Base-by-base conservation (phyloP, 179 eudicot genomes). In the Pouteria campechiana region DNA sequence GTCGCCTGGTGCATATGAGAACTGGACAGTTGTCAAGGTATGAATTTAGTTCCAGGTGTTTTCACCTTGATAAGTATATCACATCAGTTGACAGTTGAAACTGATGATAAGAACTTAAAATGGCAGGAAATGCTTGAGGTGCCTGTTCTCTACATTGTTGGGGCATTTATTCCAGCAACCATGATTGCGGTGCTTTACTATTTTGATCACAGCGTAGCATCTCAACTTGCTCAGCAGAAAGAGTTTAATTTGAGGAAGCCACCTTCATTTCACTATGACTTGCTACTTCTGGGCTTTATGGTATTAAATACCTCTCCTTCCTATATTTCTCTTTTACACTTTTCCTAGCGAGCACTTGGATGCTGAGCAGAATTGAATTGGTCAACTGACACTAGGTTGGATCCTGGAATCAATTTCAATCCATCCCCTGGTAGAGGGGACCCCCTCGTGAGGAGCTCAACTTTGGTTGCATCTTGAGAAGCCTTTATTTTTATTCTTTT, bases 131-230 rank as follows among this genome's bases (percentile, higher is more conserved):
- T 72, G 78, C 45, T 13, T 10, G 38, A 72, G 3, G 73, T 72
- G 46, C 73, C 70, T 1, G 18, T 32, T 15, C 36, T 43, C 3
- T 56, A 59, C 48, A 72, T 72, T 12, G 17, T 67, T 31, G 78
- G 70, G 19, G 78, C 78, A 2, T 39, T 63, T 17, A 60, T 72
- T 29, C 78, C 78, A 7, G 78, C 70, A 15, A 5, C 41, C 22
- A 72, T 72, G 78, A 5, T 67, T 29, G 73, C 78, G 16, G 67
- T 52, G 17, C 68, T 72, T 5, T 63, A 67, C 49, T 72, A 54
- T 48, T 72, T 72, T 24, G 78, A 72, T 45, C 78, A 72, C 21
- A 72, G 67, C 31, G 73, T 72, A 10, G 78, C 78, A 33, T 63
- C 78, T 5, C 70, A 63, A 44, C 57, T 67, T 54, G 67, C 78